These are phyloP conservation scores for Bipolaris bicolor DNA, from an alignment of 2,329 filamentous ascomycete species.

Conservation along the genomic window DNA sequence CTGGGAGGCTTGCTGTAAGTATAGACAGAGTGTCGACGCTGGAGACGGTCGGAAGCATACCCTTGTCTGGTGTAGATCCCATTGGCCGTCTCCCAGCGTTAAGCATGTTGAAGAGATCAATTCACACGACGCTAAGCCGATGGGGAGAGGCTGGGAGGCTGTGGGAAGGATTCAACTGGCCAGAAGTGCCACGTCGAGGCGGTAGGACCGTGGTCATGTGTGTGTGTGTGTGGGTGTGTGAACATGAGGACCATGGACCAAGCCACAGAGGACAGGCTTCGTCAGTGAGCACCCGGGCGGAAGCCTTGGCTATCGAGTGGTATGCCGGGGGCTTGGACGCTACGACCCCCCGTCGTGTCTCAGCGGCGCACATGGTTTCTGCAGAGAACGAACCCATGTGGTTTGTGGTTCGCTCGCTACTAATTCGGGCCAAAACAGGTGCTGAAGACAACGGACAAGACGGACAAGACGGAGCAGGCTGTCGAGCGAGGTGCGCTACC, in stretches of 20 bases:
- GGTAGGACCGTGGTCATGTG: constrained; percentile 8
- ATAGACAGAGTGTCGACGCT: constrained; percentile 2
- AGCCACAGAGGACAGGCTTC: constrained; percentile 9
- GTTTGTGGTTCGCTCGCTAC: constrained; percentile 17
- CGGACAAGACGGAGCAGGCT: not conserved
- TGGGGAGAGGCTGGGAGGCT: not conserved
- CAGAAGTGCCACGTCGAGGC: not conserved
- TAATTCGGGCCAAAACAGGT: constrained; percentile 8
- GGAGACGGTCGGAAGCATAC: not conserved
- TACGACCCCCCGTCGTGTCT: constrained; percentile 18
- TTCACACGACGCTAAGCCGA: not conserved
- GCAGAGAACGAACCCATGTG: constrained; percentile 8
- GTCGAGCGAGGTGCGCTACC: constrained; percentile 12
- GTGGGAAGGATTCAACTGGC: constrained; percentile 10
- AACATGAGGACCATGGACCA: constrained; percentile 5
- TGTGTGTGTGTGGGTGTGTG: constrained; percentile 9
- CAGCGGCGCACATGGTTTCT: constrained; percentile 15
- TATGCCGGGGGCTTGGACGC: not conserved
- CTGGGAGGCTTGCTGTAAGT: not conserved
- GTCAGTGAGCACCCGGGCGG: constrained; percentile 1
- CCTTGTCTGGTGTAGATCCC: constrained; percentile 4
- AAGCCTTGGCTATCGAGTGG: constrained; percentile 15
- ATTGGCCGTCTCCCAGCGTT: not conserved
- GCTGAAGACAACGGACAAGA: not conserved
- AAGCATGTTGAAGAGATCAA: not conserved